These are phyloP conservation scores for Anthracocystis panici-leucophaei DNA, from an alignment of 1,284 basidiomycete genomes.

Conservation along the genomic window DNA sequence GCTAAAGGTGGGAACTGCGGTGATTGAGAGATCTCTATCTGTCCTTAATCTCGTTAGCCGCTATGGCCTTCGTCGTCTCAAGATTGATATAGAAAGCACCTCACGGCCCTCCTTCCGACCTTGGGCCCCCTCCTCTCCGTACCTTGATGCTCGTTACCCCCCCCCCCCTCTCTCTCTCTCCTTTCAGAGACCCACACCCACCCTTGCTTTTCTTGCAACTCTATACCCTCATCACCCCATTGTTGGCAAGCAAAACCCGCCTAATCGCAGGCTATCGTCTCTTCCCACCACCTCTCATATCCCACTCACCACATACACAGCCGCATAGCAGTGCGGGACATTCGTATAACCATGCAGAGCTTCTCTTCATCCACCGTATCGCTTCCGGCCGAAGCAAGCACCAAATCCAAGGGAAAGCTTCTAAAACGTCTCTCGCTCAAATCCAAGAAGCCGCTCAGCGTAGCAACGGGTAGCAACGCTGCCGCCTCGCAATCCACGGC, in stretches of 20 bases:
- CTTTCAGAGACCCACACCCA: not conserved
- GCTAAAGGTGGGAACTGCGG: too few relatives aligned
- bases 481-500: slow-evolving; percentile 19
- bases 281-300: not conserved
- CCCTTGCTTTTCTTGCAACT: too few relatives aligned
- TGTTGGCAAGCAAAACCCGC: too few relatives aligned
- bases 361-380: slow-evolving; percentile 21
- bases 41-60: not conserved
- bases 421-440: slow-evolving; percentile 26
- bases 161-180: too few relatives aligned
- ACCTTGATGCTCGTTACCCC: not conserved
- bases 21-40: too few relatives aligned
- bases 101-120: not conserved
- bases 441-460: slow-evolving; percentile 3
- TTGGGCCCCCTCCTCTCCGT: not conserved
- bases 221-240: not conserved
- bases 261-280: not conserved
- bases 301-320: not conserved
- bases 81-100: too few relatives aligned
- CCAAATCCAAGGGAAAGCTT: slow-evolving; percentile 18
- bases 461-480: slow-evolving; percentile 1
- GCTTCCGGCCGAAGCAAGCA: slow-evolving; percentile 8
- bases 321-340: not conserved
- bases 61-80: too few relatives aligned
- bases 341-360: slow-evolving; percentile 11